Conservation (phyloP, 768 basidiomycete species). For the Kockovaella imperatae region DNA sequence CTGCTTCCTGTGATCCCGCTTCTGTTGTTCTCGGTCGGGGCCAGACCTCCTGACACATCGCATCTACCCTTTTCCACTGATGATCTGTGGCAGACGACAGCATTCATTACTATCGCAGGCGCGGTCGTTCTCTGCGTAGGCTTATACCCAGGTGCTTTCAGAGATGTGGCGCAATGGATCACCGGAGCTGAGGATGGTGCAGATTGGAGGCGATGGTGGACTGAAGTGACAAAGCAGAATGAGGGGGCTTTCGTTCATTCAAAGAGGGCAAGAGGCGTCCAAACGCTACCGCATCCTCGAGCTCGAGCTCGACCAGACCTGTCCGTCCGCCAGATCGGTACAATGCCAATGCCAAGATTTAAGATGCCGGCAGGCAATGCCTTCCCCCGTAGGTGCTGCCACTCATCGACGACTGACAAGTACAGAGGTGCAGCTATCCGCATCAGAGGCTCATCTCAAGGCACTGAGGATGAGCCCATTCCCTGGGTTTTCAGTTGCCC, state of each 20-base stretch:
- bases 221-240: too few relatives aligned
- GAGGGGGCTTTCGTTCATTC: neutral
- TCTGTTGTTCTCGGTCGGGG: conserved; percentile 26
- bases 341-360: too few relatives aligned
- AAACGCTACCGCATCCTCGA: too few relatives aligned
- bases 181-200: neutral
- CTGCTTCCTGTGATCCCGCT: conserved; percentile 30
- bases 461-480: neutral
- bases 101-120: conserved; percentile 23
- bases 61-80: conserved; percentile 22
- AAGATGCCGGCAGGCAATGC: too few relatives aligned
- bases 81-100: conserved; percentile 27
- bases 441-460: too few relatives aligned
- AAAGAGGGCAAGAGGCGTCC: too few relatives aligned
- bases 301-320: too few relatives aligned
- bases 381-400: too few relatives aligned
- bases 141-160: conserved; percentile 21
- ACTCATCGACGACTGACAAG: too few relatives aligned
- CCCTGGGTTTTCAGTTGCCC: neutral
- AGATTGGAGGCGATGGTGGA: neutral
- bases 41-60: conserved; percentile 28
- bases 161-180: conserved; percentile 16
- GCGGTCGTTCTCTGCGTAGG: conserved; percentile 23
- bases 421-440: too few relatives aligned
- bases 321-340: too few relatives aligned